Percentiles rank a stretch among this genome's conserved stretches.
Conservation (phyloP, 192 early-diverging fungal genomes). For the Entophlyctis luteolus region DNA sequence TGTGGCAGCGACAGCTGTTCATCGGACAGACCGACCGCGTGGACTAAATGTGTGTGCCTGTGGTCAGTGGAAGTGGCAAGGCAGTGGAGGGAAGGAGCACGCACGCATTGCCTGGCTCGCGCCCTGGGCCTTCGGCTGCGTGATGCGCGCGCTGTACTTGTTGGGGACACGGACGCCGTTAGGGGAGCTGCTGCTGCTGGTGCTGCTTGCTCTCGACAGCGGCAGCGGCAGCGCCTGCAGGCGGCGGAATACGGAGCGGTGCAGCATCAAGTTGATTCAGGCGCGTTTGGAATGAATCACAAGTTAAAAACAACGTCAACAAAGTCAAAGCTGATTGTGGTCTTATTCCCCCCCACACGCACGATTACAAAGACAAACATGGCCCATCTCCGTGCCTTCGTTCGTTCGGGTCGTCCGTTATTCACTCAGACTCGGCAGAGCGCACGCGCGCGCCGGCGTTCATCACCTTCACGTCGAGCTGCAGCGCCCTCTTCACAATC, state of each 20-base stretch:
- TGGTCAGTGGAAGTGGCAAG: background rate
- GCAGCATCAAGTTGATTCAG: background rate
- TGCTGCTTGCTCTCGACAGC: background rate
- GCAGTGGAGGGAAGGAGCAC: conserved; percentile 20
- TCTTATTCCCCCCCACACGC: too few relatives aligned
- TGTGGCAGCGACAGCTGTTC: conserved; percentile 81
- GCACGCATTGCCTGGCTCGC: conserved; percentile 96
- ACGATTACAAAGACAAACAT: too few relatives aligned
- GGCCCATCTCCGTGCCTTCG: too few relatives aligned
- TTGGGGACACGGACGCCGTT: conserved; percentile 45
- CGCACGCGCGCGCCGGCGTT: conserved; percentile 84
- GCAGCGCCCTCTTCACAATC: conserved; percentile 90
- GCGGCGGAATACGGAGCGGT: background rate
- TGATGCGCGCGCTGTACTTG: conserved; percentile 82
- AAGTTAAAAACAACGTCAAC: background rate
- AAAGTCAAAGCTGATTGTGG: background rate
- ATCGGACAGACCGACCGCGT: conserved; percentile 86
- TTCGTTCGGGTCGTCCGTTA: too few relatives aligned
- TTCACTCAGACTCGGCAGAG: conserved; percentile 40
- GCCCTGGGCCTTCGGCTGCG: conserved; percentile 90
- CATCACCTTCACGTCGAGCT: conserved; percentile 94
- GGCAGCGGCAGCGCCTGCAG: background rate
- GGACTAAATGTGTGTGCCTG: conserved; percentile 56
- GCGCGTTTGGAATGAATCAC: background rate
- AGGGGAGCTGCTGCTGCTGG: background rate